Base-by-base conservation (phyloP, 257 asterid species). In the Petrea volubilis region DNA sequence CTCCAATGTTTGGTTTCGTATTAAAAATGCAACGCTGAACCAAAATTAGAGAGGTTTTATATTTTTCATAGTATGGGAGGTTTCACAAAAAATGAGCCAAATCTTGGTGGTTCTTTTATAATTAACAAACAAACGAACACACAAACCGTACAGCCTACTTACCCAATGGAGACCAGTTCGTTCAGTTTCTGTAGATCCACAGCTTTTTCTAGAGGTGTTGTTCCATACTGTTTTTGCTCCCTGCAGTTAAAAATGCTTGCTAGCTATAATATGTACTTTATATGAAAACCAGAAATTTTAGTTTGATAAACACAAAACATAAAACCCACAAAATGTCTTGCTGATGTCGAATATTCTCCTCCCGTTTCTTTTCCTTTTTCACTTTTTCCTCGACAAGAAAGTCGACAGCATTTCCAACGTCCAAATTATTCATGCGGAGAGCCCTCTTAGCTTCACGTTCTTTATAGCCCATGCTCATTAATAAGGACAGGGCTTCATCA, bases 351-450 rank as follows among this genome's bases (percentile, higher is more conserved):
- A 64, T 71, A 80, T 94, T 67, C 78, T 91, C 95, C 82, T 81
- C 88, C 74, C 81, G 79, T 77, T 84, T 82, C 65, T 72, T 72
- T 61, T 69, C 84, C 82, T 64, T 83, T 71, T 77, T 89, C 14
- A 61, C 84, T 78, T 65, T 80, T 81, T 94, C 97, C 75, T 87
- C 95, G 8, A 82, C 78, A 66, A 94, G 97, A 85, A 94, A 94
- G 73, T 88, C 95, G 64, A 94, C 78, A 57, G 99, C 95, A 56
- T 82, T 81, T 59, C 86, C 86, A 40, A 87, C 82, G 75, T 89
- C 93, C 82, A 89, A 89, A 76, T 87, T 91, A 81, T 73, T 87
- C 89, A 94, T 85, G 74, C 97, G 90, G 43, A 94, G 92, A n/a
- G 99, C 97, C 79, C 95, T 91, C 83, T 85, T 94, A 68, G 97